These are phyloP conservation scores for Sporothrix variecibatus DNA, from an alignment of 2,329 filamentous ascomycete genomes.

Conservation along the genomic window DNA sequence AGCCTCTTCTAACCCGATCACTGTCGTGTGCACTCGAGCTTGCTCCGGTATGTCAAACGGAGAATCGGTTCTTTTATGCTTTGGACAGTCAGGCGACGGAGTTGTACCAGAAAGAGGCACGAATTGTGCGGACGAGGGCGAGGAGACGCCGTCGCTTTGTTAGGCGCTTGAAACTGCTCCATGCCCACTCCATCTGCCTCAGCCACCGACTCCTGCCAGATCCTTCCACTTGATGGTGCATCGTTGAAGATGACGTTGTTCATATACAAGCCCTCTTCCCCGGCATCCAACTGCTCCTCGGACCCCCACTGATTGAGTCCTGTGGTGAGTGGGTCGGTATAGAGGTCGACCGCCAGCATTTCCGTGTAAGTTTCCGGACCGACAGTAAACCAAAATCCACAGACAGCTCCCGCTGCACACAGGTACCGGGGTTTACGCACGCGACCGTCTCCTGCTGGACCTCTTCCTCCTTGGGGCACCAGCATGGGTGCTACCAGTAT, in stretches of 20 bases:
- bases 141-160: background rate
- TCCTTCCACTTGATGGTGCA: too few relatives aligned
- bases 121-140: background rate
- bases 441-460: background rate
- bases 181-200: background rate
- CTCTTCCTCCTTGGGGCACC: background rate
- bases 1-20: conserved; percentile 37
- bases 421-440: too few relatives aligned
- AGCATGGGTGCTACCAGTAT: background rate
- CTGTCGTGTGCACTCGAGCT: conserved; percentile 37
- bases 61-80: conserved; percentile 31
- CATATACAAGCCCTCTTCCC: background rate
- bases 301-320: background rate
- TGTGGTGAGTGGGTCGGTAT: background rate
- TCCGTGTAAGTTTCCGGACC: background rate
- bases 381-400: too few relatives aligned
- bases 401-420: too few relatives aligned
- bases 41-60: conserved; percentile 40
- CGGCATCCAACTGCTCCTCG: background rate
- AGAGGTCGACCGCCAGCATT: background rate
- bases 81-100: background rate
- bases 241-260: background rate
- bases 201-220: background rate
- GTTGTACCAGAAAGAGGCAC: background rate
- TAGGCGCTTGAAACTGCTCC: background rate